Evolutionary conservation across 306 rosid species (phyloP), one percentile per base, ranked within the genome.

Genomic region (Purshia tridentata): DNA sequence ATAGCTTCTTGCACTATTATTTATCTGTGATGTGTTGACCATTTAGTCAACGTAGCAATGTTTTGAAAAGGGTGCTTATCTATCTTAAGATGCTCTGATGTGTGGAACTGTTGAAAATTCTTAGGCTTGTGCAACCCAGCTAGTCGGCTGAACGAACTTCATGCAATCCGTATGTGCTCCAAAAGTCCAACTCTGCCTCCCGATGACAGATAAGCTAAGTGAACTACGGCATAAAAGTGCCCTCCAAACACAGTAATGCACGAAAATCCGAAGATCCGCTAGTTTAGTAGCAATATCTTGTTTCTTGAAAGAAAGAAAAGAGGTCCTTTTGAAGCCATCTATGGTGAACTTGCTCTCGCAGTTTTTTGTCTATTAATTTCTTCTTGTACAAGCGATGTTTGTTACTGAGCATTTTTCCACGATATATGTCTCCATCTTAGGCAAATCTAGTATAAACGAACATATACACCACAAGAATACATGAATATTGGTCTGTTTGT

Each of bases 71-170:
- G 7, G 3, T 0, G 16, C 9, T 52, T 22, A 10, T 69, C 23
- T 22, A 10, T 69, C 23, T 45, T 42, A 16, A 9, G 44, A 2
- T 62, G 65, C 70, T 44, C 46, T 71, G 44, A 73, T 52, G 39
- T 41, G 58, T 46, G 13, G 61, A 65, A 54, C 29, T 47, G 2
- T 76, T 51, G 73, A 46, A 45, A 67, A 56, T 40, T 67, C 47
- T 22, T 77, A 82, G 81, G 86, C 44, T 47, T 82, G 48, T 82
- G 86, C 78, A 72, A 75, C 42, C 83, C 86, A 47, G 69, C 46
- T 46, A 29, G 6, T 42, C 56, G 80, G 29, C 55, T 82, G 77
- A 74, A 75, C 59, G 86, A 75, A 58, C 83, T 82, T 61, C 86
- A 82, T 62, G 61, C 68, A 48, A 82, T 44, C 14, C 51, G 60